phyloP scores from a whole-genome alignment of 2,329 filamentous ascomycete species.

The Penicillium brevicompactum region DNA sequence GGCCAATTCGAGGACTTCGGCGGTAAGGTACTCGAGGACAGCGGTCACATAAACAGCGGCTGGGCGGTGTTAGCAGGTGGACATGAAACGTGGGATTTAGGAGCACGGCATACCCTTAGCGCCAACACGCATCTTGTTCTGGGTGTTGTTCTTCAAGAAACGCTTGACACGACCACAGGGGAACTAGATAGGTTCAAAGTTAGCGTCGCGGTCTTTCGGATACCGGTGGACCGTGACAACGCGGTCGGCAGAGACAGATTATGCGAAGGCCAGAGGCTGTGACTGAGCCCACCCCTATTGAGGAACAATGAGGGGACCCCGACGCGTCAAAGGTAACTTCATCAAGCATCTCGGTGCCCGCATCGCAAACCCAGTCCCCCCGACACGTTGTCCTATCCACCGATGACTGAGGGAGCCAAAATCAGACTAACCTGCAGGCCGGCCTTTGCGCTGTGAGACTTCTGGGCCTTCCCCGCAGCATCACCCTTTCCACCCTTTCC shows the following conservation, averaged over 20 bases:
- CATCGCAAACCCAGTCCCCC: slow-evolving; percentile 8
- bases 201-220: slow-evolving; percentile 13
- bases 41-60: slow-evolving; percentile 97
- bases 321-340: slow-evolving; percentile 21
- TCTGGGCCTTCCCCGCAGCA: slow-evolving; percentile 84
- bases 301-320: slow-evolving; percentile 13
- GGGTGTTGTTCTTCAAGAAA: slow-evolving; percentile 98
- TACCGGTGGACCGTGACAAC: neutral
- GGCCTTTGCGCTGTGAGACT: slow-evolving; percentile 89
- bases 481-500: slow-evolving; percentile 89
- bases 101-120: slow-evolving; percentile 65
- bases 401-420: neutral
- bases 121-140: slow-evolving; percentile 99
- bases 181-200: slow-evolving; percentile 64
- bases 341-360: slow-evolving; percentile 11
- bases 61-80: slow-evolving; percentile 25
- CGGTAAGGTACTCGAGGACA: slow-evolving; percentile 96
- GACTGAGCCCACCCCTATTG: slow-evolving; percentile 6
- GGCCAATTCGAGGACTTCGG: slow-evolving; percentile 95
- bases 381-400: neutral
- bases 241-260: neutral
- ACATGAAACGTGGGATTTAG: too few species aligned
- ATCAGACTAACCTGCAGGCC: slow-evolving; percentile 79
- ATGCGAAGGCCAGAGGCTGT: slow-evolving; percentile 11
- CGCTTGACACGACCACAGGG: slow-evolving; percentile 99